A percentile compares a stretch with the other conserved stretches of the same genome.
phyloP scores from a whole-genome alignment of 331 rosid species.

The Acacia pycnantha region DNA sequence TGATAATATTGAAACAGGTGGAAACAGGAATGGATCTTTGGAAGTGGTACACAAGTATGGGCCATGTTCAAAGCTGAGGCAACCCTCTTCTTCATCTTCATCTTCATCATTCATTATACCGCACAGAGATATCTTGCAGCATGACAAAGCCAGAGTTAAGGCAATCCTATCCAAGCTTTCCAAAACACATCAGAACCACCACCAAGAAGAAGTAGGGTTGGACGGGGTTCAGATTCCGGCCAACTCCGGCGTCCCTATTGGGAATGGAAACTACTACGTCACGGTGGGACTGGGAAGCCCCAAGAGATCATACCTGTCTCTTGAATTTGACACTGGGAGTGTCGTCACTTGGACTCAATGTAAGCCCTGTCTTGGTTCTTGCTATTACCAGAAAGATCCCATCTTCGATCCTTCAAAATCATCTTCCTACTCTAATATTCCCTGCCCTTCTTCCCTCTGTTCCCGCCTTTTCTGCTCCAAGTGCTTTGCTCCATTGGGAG shows the following conservation, averaged over 20 bases:
- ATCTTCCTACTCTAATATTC: background rate
- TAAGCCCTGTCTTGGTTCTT: background rate
- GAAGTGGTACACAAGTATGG: conserved; percentile 55
- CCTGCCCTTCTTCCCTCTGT: background rate
- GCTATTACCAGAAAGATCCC: background rate
- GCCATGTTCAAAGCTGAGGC: conserved; percentile 47
- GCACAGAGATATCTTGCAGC: conserved; percentile 32
- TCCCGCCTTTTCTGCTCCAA: background rate
- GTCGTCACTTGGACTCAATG: background rate
- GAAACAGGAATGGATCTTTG: conserved; percentile 25
- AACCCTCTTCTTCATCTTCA: background rate
- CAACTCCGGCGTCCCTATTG: conserved; percentile 49
- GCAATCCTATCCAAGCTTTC: conserved; percentile 36
- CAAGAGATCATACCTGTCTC: conserved; percentile 34
- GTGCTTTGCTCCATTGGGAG: background rate
- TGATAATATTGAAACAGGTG: conserved; percentile 12
- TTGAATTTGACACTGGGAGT: conserved; percentile 56
- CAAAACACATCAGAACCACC: background rate
- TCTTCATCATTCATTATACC: background rate
- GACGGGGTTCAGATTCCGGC: conserved; percentile 43
- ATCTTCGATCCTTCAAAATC: background rate
- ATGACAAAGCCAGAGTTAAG: conserved; percentile 31
- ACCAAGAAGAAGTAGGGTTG: no score
- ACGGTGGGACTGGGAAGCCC: conserved; percentile 70
- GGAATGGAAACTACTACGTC: conserved; percentile 65